These are phyloP conservation scores for Rhizophagus sp. DNA, from an alignment of 192 early-diverging fungal genomes.

Conservation along the genomic window DNA sequence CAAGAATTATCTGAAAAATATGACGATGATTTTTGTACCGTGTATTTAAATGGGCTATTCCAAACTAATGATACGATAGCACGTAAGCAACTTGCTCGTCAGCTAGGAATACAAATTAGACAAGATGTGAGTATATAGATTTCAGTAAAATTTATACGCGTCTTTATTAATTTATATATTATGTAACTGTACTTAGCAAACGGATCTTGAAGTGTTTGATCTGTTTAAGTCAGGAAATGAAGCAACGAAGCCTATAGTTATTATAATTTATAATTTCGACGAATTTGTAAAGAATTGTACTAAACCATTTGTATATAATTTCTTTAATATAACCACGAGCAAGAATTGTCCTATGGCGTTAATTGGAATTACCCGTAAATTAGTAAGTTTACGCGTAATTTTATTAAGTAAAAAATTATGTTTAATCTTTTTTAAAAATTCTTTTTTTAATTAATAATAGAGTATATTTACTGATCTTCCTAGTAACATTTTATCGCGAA, in stretches of 20 bases:
- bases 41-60: constrained; percentile 74
- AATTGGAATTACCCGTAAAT: constrained; percentile 78
- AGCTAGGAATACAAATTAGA: constrained; percentile 58
- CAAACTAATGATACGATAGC: constrained; percentile 84
- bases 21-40: constrained; percentile 56
- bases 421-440: background rate
- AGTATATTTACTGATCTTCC: constrained; percentile 86
- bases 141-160: constrained; percentile 29
- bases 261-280: constrained; percentile 95
- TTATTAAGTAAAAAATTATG: no score
- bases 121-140: background rate
- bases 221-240: constrained; percentile 60
- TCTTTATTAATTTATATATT: constrained; percentile 33
- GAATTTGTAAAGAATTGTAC: constrained; percentile 90
- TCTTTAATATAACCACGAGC: constrained; percentile 89
- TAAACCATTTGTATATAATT: constrained; percentile 89
- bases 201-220: constrained; percentile 62
- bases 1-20: constrained; percentile 36
- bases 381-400: constrained; percentile 41
- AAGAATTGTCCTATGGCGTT: constrained; percentile 84
- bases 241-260: constrained; percentile 67
- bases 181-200: constrained; percentile 70
- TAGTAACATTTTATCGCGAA: constrained; percentile 93
- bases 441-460: constrained; percentile 34
- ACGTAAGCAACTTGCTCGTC: constrained; percentile 78